Percentiles rank a stretch among this genome's conserved stretches.
Conservation (phyloP, 305 asterid genomes). For the Fraxinus greggii region DNA sequence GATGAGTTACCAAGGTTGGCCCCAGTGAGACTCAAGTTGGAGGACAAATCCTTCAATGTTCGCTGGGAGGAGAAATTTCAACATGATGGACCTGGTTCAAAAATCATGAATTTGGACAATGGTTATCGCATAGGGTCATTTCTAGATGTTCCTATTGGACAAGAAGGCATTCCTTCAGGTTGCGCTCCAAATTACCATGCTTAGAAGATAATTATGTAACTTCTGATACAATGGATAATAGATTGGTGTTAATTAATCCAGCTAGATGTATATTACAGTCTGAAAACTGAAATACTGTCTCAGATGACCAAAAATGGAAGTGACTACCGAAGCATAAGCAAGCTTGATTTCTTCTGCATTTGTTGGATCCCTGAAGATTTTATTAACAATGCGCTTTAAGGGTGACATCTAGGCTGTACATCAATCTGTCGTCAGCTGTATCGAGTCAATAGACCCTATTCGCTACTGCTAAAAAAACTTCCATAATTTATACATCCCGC, state of each 20-base stretch:
- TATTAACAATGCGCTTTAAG: not conserved
- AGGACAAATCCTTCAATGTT: slow-evolving; percentile 71
- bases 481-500: not conserved
- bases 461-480: not conserved
- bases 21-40: slow-evolving; percentile 86
- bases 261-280: not conserved
- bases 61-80: slow-evolving; percentile 91
- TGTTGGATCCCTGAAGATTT: slow-evolving; percentile 14
- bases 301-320: not conserved
- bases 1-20: slow-evolving; percentile 91
- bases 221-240: not conserved
- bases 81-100: slow-evolving; percentile 58
- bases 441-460: slow-evolving; percentile 9
- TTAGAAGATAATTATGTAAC: not conserved
- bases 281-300: not conserved
- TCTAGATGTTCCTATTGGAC: slow-evolving; percentile 93
- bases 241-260: not conserved
- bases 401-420: slow-evolving; percentile 14
- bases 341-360: slow-evolving; percentile 10
- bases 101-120: slow-evolving; percentile 57
- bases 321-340: not conserved
- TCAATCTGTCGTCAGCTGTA: slow-evolving; percentile 7
- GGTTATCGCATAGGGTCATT: slow-evolving; percentile 75
- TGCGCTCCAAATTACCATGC: slow-evolving; percentile 23
- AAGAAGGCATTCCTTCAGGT: slow-evolving; percentile 77